Conservation (phyloP, 306 rosid species). For the Rosa persica region DNA sequence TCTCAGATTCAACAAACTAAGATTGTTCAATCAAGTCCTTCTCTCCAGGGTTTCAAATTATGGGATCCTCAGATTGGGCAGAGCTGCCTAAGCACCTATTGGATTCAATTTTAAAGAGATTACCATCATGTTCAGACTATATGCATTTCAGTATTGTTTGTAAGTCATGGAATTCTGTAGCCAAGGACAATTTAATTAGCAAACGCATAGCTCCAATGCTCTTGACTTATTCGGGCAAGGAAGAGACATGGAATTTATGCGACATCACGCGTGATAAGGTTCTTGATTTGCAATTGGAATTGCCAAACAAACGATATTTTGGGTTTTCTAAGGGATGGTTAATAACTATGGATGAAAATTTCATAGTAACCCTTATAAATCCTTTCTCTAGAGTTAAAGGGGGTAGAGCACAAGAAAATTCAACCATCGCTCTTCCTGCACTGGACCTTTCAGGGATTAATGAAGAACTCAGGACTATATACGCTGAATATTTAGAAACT, state of each 20-base stretch:
- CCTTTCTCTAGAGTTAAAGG: neutral
- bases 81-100: too few species aligned
- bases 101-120: constrained; percentile 2
- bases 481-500: too few species aligned
- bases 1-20: too few species aligned
- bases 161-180: neutral
- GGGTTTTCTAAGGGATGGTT: neutral
- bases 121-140: neutral
- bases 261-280: neutral
- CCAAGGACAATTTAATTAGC: neutral
- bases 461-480: too few species aligned
- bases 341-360: neutral
- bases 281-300: neutral
- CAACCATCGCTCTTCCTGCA: neutral
- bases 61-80: too few species aligned
- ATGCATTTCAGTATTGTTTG: neutral
- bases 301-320: neutral
- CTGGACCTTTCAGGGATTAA: neutral
- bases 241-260: neutral
- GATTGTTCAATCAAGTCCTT: too few species aligned
- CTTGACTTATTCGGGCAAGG: neutral
- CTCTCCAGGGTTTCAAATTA: too few species aligned
- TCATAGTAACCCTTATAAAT: neutral
- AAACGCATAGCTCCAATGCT: constrained; percentile 1
- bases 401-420: neutral